Evolutionary conservation across 495 filamentous ascomycete species (phyloP).

Genomic region (Penicillium canescens): DNA sequence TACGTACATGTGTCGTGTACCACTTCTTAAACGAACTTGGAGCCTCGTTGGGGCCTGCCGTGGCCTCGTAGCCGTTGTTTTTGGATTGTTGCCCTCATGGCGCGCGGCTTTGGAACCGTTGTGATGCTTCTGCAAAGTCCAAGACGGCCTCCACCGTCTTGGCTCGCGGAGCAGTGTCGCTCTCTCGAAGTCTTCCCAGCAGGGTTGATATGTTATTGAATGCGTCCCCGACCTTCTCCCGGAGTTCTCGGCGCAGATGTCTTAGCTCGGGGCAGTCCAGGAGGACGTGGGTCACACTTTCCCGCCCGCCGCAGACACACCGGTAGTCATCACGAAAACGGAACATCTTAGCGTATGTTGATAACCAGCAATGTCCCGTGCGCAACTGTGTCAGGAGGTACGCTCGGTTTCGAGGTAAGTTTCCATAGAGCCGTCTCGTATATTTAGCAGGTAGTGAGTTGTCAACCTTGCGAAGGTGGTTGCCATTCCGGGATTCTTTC

Average conservation of each 20-base stretch:
- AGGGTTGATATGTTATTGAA: not conserved
- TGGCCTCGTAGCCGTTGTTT: slow-evolving; percentile 18
- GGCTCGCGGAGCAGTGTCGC: not conserved
- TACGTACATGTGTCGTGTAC: slow-evolving; percentile 11
- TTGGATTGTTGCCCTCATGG: slow-evolving; percentile 23
- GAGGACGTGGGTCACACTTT: slow-evolving; percentile 4
- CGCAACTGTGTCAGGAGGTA: not conserved
- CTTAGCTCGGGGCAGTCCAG: not conserved
- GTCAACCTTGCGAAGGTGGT: not conserved
- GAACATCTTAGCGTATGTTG: not conserved
- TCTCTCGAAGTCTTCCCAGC: too few relatives aligned
- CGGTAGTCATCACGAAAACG: not conserved
- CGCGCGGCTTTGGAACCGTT: slow-evolving; percentile 15
- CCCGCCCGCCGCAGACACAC: slow-evolving; percentile 1
- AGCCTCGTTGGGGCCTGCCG: slow-evolving; percentile 21
- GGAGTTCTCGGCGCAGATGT: not conserved
- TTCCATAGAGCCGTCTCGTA: not conserved
- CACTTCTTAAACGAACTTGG: slow-evolving; percentile 20
- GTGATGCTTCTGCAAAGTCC: slow-evolving; percentile 1
- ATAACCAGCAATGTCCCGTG: not conserved
- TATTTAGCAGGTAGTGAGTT: not conserved
- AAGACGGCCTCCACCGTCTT: not conserved
- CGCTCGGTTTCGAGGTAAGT: not conserved
- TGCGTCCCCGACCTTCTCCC: not conserved
- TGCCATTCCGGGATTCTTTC: not conserved